These are phyloP conservation scores for Schizonepeta tenuifolia DNA, from an alignment of 257 asterid species.

Conservation along the genomic window DNA sequence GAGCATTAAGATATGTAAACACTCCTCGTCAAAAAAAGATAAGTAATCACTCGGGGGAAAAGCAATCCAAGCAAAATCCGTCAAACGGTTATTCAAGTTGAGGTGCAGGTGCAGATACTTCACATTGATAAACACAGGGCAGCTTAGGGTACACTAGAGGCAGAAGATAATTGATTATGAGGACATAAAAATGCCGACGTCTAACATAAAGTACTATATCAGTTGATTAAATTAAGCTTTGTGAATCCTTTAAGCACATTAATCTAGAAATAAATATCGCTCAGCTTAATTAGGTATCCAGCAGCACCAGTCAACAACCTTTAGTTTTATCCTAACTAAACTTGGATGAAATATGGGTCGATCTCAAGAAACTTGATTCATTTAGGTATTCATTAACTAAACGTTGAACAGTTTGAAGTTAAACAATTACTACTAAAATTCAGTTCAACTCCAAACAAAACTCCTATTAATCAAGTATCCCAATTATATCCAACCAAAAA, in stretches of 20 bases:
- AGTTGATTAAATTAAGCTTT: background rate
- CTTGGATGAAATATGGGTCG: constrained; percentile 1
- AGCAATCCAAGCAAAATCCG: constrained; percentile 2
- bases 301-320: constrained; percentile 14
- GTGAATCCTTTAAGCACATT: background rate
- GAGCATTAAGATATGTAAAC: constrained; percentile 1
- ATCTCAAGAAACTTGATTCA: constrained; percentile 12
- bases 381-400: background rate
- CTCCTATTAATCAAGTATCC: constrained; percentile 9
- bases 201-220: background rate
- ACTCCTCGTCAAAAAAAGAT: too few species aligned
- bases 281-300: background rate
- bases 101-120: background rate
- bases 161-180: background rate
- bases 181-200: background rate
- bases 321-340: background rate
- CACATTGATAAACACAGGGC: background rate
- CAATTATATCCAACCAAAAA: background rate
- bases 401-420: background rate
- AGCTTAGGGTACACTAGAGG: background rate
- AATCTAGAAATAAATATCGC: background rate
- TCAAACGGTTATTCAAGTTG: too few species aligned
- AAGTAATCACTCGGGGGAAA: background rate
- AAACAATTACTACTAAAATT: background rate
- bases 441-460: constrained; percentile 14